Evolutionary conservation across 148 eudicot species (phyloP), one percentile per base, ranked within the genome.

Genomic region (Nyssa sinensis): DNA sequence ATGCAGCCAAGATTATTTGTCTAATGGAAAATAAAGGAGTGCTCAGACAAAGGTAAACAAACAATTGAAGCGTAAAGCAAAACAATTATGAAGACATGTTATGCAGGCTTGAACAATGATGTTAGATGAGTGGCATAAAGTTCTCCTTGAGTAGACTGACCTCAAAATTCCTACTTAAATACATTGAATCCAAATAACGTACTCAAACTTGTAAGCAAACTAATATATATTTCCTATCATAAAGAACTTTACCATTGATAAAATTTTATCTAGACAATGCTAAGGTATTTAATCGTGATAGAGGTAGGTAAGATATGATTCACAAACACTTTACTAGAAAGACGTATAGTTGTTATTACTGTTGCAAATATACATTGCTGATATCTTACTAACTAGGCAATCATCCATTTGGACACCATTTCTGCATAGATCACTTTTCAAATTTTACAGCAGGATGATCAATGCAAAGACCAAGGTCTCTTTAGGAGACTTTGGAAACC

Each of bases 61-160:
- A 37, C 41, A 65, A 64, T 49, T n/a, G 58, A 51, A 70, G 60
- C 58, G 69, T 61, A 41, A 82, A 68, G 74, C 67, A 74, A 17
- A 77, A 67, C 60, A 66, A 76, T 69, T 11, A 73, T 75, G 73
- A 44, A 66, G 77, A 74, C 78, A 80, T 76, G 78, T 70, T 77
- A 66, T 35, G 82, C 88, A 85, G 75, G 78, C 73, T 77, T 53
- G 51, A 49, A 44, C 23, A 29, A 71, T 79, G 69, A 85, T 85
- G 73, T 55, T 64, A 55, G 70, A 62, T 24, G 64, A 80, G 79
- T 78, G 87, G 81, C 84, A 81, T 84, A 81, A 84, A 80, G 77
- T 58, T 65, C 64, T 55, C 69, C 23, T 72, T 67, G 29, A 69
- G 53, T 68, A 69, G 80, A 62, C 61, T 58, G 71, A n/a, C 77